These are phyloP conservation scores for Nakazawaea peltata DNA, from an alignment of 805 yeast genomes.

Conservation along the genomic window DNA sequence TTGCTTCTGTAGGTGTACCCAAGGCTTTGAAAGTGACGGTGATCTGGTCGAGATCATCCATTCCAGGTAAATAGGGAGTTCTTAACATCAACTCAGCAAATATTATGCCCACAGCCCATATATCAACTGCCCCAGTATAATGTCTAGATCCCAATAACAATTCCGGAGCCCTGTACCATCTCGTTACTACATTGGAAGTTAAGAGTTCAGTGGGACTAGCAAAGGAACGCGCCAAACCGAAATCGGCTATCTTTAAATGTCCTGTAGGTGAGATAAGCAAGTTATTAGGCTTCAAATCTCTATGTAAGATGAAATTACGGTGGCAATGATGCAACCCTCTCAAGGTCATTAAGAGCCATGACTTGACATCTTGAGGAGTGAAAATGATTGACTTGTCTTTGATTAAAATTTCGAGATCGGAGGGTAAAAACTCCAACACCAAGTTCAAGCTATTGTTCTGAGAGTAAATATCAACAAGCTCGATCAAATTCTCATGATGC, in stretches of 20 bases:
- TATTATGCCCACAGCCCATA: conserved; percentile 95
- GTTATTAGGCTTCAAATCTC: conserved; percentile 93
- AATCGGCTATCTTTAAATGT: conserved; percentile 89
- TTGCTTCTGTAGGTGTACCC: conserved; percentile 90
- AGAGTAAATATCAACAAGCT: conserved; percentile 80
- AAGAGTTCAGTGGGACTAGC: conserved; percentile 71
- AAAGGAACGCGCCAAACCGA: conserved; percentile 85
- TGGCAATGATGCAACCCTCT: conserved; percentile 96
- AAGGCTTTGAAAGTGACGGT: conserved; percentile 92
- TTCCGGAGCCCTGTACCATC: conserved; percentile 99
- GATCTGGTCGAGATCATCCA: conserved; percentile 81
- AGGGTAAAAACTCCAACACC: conserved; percentile 88
- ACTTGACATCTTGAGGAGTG: conserved; percentile 78
- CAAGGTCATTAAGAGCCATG: conserved; percentile 91
- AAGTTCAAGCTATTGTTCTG: conserved; percentile 59
- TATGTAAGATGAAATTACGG: conserved; percentile 79
- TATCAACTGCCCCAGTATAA: conserved; percentile 83
- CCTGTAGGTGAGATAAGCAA: conserved; percentile 83
- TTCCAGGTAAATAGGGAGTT: conserved; percentile 92
- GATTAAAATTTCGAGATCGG: conserved; percentile 84
- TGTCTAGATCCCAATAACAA: conserved; percentile 80
- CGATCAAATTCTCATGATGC: conserved; percentile 74
- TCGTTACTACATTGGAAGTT: conserved; percentile 91
- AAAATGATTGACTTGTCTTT: conserved; percentile 73
- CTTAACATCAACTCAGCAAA: conserved; percentile 95